Evolutionary conservation across 768 basidiomycete species (phyloP).

Genomic region (Lactifluus volemus): DNA sequence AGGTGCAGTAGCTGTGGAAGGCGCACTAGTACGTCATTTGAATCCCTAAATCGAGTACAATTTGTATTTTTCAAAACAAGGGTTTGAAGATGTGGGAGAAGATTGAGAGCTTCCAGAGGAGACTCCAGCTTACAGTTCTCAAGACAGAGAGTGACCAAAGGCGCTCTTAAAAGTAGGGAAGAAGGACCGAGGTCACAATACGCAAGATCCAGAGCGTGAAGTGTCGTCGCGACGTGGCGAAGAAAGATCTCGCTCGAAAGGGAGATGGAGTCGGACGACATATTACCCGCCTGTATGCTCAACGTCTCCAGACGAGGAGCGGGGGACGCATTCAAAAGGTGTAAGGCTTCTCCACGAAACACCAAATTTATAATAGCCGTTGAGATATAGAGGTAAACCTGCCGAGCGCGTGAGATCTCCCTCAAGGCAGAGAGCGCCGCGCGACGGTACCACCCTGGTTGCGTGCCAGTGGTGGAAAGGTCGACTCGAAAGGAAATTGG

Average conservation of each 20-base stretch:
- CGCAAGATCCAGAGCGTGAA: not conserved
- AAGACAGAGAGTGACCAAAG: not conserved
- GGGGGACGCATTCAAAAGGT: not conserved
- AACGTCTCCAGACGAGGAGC: not conserved
- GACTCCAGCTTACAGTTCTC: not conserved
- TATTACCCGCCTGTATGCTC: not conserved
- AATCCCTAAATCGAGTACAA: not conserved
- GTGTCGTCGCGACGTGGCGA: not conserved
- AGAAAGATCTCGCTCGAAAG: not conserved
- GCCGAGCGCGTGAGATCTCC: not conserved
- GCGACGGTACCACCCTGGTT: not conserved
- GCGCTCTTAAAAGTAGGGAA: not conserved
- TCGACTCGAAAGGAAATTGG: constrained; percentile 1
- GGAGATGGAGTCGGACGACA: not conserved
- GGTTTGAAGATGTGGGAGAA: constrained; percentile 1
- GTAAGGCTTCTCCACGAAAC: not conserved
- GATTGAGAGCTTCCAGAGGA: not conserved
- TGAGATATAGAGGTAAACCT: constrained; percentile 1
- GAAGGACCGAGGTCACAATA: not conserved
- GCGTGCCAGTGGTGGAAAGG: not conserved
- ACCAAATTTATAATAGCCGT: not conserved
- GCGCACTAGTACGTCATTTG: not conserved
- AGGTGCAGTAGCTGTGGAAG: not conserved
- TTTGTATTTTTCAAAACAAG: not conserved
- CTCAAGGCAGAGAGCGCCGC: not conserved